Base-by-base conservation (phyloP, 306 rosid species). In the Inga laurina region DNA sequence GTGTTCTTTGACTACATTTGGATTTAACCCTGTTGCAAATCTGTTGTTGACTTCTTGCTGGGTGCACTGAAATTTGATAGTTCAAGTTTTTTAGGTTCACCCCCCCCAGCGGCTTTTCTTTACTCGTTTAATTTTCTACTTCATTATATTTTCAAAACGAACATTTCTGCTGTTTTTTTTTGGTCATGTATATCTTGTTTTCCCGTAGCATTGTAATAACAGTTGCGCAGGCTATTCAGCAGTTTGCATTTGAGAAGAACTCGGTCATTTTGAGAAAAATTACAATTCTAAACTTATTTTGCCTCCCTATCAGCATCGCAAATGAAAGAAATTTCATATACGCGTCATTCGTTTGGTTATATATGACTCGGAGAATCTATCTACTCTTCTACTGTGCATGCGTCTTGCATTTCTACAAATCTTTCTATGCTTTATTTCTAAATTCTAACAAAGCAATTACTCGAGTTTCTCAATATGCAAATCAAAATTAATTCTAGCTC, bases 321-420 rank as follows among this genome's bases (percentile, higher is more conserved):
- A 22, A 27, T 69, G 79, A 78, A 34, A 35, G 64, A 49, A 72
- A 49, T 57, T 62, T 49, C 48, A 19, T 57, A 48, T 71, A 46
- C 76, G n/a, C 51, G 24, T 85, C 18, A 61, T 30, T 61, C 54
- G 56, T 49, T 41, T 46, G 59, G 57, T 57, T 61, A 21, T 22
- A 22, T 52, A 70, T 30, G 68, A 44, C 18, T 79, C 35, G 79
- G 67, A 70, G 51, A 24, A 74, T 75, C 43, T 76, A 21, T 83
- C 2, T 52, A 43, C 62, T 66, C 48, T 76, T 72, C 41, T 61
- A 41, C 70, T 75, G 44, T 22, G 49, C 68, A 41, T 43, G 0
- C 37, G 41, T 62, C 73, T 64, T 46, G 10, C 48, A 64, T 45
- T 18, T 45, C 12, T 65, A 27, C 27, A 44, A 39, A 10, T 52